Conservation (phyloP, 345 rosid species). For the Moricandia arvensis region DNA sequence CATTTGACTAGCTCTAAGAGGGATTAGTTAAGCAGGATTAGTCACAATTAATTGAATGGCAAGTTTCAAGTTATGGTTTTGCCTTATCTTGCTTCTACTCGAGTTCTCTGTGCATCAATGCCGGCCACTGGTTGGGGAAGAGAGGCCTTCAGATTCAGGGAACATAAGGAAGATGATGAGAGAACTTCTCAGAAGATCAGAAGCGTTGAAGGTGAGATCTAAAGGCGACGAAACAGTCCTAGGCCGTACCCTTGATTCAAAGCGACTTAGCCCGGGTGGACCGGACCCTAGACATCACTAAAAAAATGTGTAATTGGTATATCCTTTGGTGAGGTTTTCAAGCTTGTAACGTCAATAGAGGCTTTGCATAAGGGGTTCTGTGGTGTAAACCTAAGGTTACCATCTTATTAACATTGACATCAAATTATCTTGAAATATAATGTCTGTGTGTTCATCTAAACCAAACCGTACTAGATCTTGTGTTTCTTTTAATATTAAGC, state of each 20-base stretch:
- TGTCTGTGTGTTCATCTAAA: neutral
- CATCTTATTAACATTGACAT: constrained; percentile 9
- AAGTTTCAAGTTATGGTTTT: constrained; percentile 31
- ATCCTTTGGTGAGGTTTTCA: constrained; percentile 10
- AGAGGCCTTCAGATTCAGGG: constrained; percentile 25
- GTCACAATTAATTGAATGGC: constrained; percentile 21
- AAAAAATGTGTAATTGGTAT: constrained; percentile 15
- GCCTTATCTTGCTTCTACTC: constrained; percentile 33
- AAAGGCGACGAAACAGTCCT: constrained; percentile 8
- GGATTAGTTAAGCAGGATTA: neutral
- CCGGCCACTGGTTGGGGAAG: constrained; percentile 27
- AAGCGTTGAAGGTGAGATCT: constrained; percentile 27
- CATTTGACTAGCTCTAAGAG: constrained; percentile 22
- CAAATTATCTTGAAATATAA: constrained; percentile 1
- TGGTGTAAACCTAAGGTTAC: constrained; percentile 15
- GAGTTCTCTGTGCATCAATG: constrained; percentile 30
- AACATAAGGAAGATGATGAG: constrained; percentile 30
- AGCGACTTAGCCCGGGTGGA: constrained; percentile 45
- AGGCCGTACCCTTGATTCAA: constrained; percentile 21
- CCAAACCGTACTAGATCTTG: neutral
- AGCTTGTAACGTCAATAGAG: constrained; percentile 17
- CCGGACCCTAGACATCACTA: constrained; percentile 44
- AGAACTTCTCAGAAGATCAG: constrained; percentile 32
- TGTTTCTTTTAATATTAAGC: neutral
- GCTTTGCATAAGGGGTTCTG: constrained; percentile 9